A percentile compares a stretch with the other conserved stretches of the same genome.
Conservation (phyloP, 345 rosid species). For the Citrus unshiu region DNA sequence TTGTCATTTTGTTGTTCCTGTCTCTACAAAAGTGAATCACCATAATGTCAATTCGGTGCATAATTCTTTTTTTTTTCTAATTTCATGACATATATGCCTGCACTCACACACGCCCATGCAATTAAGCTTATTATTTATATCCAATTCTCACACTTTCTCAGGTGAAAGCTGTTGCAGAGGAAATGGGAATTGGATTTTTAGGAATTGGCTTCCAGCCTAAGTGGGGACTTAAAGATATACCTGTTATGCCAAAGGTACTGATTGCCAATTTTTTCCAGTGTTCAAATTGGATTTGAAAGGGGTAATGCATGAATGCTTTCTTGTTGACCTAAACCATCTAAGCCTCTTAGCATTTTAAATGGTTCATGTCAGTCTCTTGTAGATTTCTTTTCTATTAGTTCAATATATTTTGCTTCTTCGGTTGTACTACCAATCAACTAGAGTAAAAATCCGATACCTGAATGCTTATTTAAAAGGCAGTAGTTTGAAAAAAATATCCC, state of each 20-base stretch:
- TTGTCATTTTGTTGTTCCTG: background rate
- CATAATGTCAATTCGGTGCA: background rate
- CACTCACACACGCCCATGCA: too few relatives aligned
- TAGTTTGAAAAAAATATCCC: background rate
- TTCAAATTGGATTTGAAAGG: background rate
- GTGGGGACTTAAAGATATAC: conserved; percentile 81
- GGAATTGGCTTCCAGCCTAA: conserved; percentile 99
- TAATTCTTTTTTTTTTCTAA: background rate
- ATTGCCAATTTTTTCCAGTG: background rate
- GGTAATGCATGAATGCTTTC: background rate
- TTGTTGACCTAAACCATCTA: background rate
- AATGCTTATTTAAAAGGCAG: too few relatives aligned
- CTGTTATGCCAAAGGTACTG: conserved; percentile 96
- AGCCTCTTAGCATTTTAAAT: background rate
- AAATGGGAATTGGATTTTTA: conserved; percentile 97
- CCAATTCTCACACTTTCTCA: conserved; percentile 16
- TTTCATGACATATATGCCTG: background rate
- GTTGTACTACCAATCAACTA: too few relatives aligned
- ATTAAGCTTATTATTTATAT: background rate
- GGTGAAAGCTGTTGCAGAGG: conserved; percentile 99
- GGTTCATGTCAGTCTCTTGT: background rate
- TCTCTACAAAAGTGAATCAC: background rate
- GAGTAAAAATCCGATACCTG: too few relatives aligned
- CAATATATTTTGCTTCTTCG: background rate
- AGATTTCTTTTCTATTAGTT: background rate